phyloP scores from a whole-genome alignment of 2,329 filamentous ascomycete genomes.

The Colletotrichum melonis region DNA sequence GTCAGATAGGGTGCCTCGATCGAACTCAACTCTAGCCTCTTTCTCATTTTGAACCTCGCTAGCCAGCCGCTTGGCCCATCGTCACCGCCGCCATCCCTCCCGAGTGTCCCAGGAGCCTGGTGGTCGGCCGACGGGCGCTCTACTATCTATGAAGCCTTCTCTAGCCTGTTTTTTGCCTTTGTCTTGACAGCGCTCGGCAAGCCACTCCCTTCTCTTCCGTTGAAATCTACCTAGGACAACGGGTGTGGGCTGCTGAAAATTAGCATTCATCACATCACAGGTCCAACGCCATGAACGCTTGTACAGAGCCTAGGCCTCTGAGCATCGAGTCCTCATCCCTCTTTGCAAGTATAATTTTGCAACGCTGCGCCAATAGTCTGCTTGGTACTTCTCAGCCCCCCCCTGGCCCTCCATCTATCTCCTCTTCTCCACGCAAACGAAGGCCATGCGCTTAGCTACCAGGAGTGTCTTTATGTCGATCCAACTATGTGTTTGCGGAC shows the following conservation, averaged over 20 bases:
- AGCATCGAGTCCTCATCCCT: neutral
- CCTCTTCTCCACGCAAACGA: neutral
- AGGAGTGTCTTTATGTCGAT: neutral
- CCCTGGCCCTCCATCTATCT: neutral
- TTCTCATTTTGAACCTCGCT: neutral
- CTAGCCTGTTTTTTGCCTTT: neutral
- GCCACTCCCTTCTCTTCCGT: neutral
- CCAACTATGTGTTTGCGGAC: neutral
- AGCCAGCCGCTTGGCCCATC: neutral
- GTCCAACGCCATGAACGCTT: neutral
- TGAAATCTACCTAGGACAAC: neutral
- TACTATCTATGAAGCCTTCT: neutral
- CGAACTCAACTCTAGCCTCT: neutral
- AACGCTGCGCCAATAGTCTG: neutral
- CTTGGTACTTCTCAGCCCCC: neutral
- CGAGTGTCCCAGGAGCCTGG: slow-evolving; percentile 5
- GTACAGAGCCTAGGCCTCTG: neutral
- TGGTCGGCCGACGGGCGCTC: neutral
- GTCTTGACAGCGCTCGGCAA: neutral
- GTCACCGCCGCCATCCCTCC: neutral
- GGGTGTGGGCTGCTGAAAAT: neutral
- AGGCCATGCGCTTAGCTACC: neutral
- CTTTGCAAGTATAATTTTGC: neutral
- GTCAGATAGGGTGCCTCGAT: slow-evolving; percentile 8
- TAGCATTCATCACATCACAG: neutral